Evolutionary conservation across 78 protist species (phyloP).

Genomic region (slime mould (Dictyostelium discoideum)): DNA sequence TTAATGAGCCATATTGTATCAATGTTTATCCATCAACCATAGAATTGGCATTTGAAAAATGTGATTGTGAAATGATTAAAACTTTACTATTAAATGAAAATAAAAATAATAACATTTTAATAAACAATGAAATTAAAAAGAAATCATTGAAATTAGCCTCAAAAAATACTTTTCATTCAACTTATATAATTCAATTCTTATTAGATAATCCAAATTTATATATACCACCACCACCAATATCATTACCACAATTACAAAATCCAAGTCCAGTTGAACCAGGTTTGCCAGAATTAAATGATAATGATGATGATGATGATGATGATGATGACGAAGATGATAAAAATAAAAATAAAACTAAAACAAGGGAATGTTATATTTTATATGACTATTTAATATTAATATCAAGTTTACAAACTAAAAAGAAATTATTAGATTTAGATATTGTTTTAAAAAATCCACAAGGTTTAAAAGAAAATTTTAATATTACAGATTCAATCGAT

Average conservation of each 20-base stretch:
- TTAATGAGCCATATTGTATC: not conserved
- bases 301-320: too few relatives aligned
- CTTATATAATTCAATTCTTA: not conserved
- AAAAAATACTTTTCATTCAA: not conserved
- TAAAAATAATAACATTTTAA: not conserved
- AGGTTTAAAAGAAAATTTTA: not conserved
- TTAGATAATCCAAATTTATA: not conserved
- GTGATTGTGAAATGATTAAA: not conserved
- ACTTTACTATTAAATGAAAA: not conserved
- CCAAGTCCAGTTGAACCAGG: not conserved
- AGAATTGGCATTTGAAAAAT: not conserved
- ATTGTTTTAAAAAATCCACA: not conserved
- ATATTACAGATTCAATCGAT: not conserved
- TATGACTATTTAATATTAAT: not conserved
- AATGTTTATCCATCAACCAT: not conserved
- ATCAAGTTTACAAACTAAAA: not conserved
- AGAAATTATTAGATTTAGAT: not conserved
- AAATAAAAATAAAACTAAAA: too few relatives aligned
- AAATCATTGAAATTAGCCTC: not conserved
- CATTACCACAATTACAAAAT: not conserved
- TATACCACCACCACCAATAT: not conserved
- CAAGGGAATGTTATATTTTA: too few relatives aligned
- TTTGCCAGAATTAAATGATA: too few relatives aligned
- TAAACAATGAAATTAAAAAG: not conserved
- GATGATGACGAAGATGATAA: too few relatives aligned